Percentiles rank a stretch among this genome's conserved stretches.
Evolutionary conservation across 2,329 filamentous ascomycete genomes (phyloP).

Genomic region (Thielaviopsis ethacetica): DNA sequence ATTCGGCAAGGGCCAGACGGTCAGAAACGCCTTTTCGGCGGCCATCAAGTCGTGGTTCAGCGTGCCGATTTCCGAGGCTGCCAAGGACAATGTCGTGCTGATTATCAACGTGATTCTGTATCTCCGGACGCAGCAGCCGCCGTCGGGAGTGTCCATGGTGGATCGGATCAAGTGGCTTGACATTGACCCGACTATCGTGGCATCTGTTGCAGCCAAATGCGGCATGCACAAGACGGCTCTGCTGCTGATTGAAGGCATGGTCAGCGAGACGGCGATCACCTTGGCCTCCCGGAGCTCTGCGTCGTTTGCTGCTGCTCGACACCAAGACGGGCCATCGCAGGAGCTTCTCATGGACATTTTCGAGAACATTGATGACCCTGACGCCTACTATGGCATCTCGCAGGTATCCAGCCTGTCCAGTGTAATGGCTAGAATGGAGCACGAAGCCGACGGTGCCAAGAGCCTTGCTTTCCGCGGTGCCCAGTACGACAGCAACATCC

Average conservation of each 20-base stretch:
- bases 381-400: constrained; percentile 84
- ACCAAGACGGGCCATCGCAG: constrained; percentile 15
- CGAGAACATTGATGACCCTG: constrained; percentile 84
- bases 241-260: constrained; percentile 57
- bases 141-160: constrained; percentile 59
- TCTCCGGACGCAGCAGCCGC: constrained; percentile 62
- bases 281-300: constrained; percentile 42
- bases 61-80: constrained; percentile 57
- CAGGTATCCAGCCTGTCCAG: constrained; percentile 61
- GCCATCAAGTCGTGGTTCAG: constrained; percentile 50
- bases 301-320: constrained; percentile 43
- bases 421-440: constrained; percentile 68
- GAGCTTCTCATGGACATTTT: constrained; percentile 69
- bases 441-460: constrained; percentile 75
- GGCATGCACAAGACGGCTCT: constrained; percentile 79
- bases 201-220: constrained; percentile 57
- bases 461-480: constrained; percentile 83
- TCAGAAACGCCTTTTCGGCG: constrained; percentile 48
- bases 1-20: constrained; percentile 39
- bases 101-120: constrained; percentile 72
- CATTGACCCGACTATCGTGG: constrained; percentile 54
- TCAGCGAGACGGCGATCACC: neutral
- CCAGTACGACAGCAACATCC: constrained; percentile 73
- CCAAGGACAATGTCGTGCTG: constrained; percentile 67
- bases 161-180: constrained; percentile 77